These are phyloP conservation scores for Sporothrix phasma DNA, from an alignment of 2,329 filamentous ascomycete genomes.

Conservation along the genomic window DNA sequence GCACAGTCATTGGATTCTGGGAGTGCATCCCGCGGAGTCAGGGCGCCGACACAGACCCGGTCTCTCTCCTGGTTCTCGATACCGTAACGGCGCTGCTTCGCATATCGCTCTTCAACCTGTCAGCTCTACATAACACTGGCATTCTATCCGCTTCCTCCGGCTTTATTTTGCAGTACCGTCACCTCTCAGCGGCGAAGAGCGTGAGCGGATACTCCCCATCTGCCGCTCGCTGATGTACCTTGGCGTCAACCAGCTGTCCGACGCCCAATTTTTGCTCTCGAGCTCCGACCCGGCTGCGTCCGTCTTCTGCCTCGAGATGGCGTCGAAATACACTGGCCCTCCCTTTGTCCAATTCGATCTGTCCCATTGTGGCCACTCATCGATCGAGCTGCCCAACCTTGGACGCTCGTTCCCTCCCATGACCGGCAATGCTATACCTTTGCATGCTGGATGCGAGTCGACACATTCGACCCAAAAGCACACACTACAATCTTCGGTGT, in stretches of 20 bases:
- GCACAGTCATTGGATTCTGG: constrained; percentile 54
- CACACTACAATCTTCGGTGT: constrained; percentile 96
- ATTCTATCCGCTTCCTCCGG: constrained; percentile 57
- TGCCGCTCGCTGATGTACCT: constrained; percentile 61
- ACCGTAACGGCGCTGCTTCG: constrained; percentile 49
- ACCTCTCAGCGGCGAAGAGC: constrained; percentile 45
- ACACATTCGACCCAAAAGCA: constrained; percentile 70
- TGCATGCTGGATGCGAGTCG: constrained; percentile 78
- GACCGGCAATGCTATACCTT: constrained; percentile 75
- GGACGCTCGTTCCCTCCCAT: constrained; percentile 76
- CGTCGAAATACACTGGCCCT: constrained; percentile 65
- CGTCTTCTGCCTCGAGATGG: constrained; percentile 62
- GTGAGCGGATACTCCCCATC: constrained; percentile 51
- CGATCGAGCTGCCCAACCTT: constrained; percentile 79
- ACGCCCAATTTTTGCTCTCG: constrained; percentile 64
- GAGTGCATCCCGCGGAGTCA: constrained; percentile 45
- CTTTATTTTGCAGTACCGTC: constrained; percentile 47
- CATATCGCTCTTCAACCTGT: constrained; percentile 58
- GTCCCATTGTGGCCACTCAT: constrained; percentile 76
- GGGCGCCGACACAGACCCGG: constrained; percentile 31
- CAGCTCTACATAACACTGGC: constrained; percentile 61
- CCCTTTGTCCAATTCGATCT: constrained; percentile 92
- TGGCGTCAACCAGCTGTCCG: constrained; percentile 70
- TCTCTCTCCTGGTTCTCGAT: constrained; percentile 55
- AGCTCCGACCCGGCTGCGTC: constrained; percentile 44